Evolutionary conservation across 345 rosid genomes (phyloP).

Genomic region (Lepidium didymum): DNA sequence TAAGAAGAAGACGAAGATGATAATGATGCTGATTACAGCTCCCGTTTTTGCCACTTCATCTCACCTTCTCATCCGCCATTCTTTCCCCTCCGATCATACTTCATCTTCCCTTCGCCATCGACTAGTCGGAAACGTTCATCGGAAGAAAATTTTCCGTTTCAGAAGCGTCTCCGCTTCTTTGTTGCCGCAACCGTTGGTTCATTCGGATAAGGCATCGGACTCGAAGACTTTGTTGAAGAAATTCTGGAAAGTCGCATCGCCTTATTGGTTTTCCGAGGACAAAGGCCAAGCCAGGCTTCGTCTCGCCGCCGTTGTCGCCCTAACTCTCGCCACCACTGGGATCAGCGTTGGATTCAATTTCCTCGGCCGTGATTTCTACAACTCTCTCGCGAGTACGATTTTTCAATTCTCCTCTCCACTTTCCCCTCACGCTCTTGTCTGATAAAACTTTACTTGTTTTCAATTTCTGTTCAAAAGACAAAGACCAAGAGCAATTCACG

Average conservation of each 20-base stretch:
- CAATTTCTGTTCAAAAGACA: constrained; percentile 36
- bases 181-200: constrained; percentile 16
- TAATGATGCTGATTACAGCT: constrained; percentile 10
- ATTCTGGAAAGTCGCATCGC: constrained; percentile 90
- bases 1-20: not conserved
- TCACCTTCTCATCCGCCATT: constrained; percentile 14
- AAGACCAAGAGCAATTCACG: constrained; percentile 89
- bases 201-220: constrained; percentile 34
- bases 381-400: constrained; percentile 73
- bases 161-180: constrained; percentile 7
- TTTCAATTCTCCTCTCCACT: not conserved
- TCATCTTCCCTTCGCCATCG: constrained; percentile 6
- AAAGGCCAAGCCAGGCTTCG: constrained; percentile 67
- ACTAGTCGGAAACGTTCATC: not conserved
- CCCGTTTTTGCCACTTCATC: constrained; percentile 14
- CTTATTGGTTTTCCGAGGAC: constrained; percentile 87
- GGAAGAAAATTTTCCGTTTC: not conserved
- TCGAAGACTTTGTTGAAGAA: constrained; percentile 41
- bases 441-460: not conserved
- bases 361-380: constrained; percentile 98
- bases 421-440: not conserved
- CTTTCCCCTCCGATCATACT: not conserved
- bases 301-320: constrained; percentile 79
- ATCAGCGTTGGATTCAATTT: constrained; percentile 92
- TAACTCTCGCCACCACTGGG: constrained; percentile 85